A percentile compares a stretch with the other conserved stretches of the same genome.
These are phyloP conservation scores for Prunella vulgaris DNA, from an alignment of 257 asterid species.

Conservation along the genomic window DNA sequence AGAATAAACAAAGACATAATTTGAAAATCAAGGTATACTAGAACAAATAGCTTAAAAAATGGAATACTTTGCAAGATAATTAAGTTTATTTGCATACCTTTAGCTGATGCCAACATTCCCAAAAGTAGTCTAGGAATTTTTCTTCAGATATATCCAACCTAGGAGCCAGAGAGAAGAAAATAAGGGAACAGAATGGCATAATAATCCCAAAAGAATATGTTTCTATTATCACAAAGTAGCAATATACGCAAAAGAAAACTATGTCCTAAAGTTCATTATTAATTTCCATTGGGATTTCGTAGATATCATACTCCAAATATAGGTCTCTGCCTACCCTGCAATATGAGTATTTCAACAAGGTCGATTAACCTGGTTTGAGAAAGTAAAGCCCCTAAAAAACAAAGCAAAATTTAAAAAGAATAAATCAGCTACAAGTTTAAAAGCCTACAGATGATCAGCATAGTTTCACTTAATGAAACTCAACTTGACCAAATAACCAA, in stretches of 20 bases:
- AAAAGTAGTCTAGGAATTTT: constrained; percentile 67
- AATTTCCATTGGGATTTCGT: constrained; percentile 1
- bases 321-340: not conserved
- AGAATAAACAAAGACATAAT: not conserved
- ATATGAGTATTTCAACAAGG: not conserved
- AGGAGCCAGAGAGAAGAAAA: constrained; percentile 29
- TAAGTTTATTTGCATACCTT: constrained; percentile 40
- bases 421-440: not conserved
- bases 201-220: constrained; percentile 1
- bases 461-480: not conserved
- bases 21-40: not conserved
- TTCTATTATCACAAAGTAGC: not conserved
- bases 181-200: not conserved
- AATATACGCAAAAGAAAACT: not conserved
- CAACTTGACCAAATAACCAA: not conserved
- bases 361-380: not conserved
- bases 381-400: not conserved
- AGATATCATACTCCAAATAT: not conserved
- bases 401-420: not conserved
- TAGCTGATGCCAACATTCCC: constrained; percentile 83
- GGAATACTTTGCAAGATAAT: not conserved
- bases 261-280: not conserved
- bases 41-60: not conserved
- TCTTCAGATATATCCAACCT: constrained; percentile 86
- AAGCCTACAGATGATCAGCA: not conserved